Evolutionary conservation across 2,329 filamentous ascomycete species (phyloP).

Genomic region (Pseudogymnoascus sp.): DNA sequence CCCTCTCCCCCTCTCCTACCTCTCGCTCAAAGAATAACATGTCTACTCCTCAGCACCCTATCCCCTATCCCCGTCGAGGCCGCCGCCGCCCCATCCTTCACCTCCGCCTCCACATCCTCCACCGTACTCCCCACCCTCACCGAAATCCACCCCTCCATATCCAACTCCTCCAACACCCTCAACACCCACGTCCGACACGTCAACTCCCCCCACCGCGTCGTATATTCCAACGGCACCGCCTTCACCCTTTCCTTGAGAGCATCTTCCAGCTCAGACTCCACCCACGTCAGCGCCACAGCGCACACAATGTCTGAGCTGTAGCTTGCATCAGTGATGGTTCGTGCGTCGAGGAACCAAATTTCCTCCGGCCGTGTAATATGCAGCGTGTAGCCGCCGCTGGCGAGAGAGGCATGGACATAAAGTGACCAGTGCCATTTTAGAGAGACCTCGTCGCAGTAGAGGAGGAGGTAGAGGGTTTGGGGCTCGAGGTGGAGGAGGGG

Average conservation of each 20-base stretch:
- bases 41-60: neutral
- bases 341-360: neutral
- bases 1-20: neutral
- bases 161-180: constrained; percentile 1
- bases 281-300: neutral
- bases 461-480: neutral
- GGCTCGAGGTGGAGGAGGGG: neutral
- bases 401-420: neutral
- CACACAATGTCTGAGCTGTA: neutral
- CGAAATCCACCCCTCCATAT: neutral
- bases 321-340: neutral
- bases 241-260: neutral
- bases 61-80: neutral
- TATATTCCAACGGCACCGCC: neutral
- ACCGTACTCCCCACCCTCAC: neutral
- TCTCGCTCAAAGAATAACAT: neutral
- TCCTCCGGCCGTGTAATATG: neutral
- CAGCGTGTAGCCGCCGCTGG: neutral
- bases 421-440: neutral
- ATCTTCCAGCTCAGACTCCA: neutral
- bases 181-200: neutral
- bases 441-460: neutral
- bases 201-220: neutral
- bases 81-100: neutral
- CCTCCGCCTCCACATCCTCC: neutral